A percentile compares a stretch with the other conserved stretches of the same genome.
Conservation (phyloP, 2,329 filamentous ascomycete species). For the Paraphoma chrysanthemicola region DNA sequence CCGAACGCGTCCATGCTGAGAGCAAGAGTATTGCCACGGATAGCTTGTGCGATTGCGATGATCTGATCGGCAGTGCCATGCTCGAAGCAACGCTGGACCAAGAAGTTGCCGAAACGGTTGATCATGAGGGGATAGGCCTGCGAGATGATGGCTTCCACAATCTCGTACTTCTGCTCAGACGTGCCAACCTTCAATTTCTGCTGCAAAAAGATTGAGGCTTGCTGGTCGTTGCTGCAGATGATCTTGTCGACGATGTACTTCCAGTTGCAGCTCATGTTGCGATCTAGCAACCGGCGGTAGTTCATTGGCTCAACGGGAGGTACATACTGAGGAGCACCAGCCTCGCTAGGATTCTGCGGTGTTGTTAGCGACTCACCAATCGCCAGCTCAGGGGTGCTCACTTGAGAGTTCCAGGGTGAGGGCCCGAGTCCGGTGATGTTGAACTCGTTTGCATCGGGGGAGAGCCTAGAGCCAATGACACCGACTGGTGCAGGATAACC, state of each 20-base stretch:
- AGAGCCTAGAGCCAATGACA: conserved; percentile 48
- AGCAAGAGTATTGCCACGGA: conserved; percentile 90
- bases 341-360: conserved; percentile 33
- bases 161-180: conserved; percentile 93
- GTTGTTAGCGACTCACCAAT: conserved; percentile 5
- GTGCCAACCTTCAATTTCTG: conserved; percentile 99
- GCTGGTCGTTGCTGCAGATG: conserved; percentile 98
- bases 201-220: conserved; percentile 97
- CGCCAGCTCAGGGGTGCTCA: conserved; percentile 10
- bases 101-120: conserved; percentile 97
- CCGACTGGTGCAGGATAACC: conserved; percentile 48
- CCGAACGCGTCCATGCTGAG: conserved; percentile 99
- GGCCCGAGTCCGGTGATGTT: conserved; percentile 41
- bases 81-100: conserved; percentile 98
- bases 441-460: conserved; percentile 57
- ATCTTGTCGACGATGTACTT: conserved; percentile 99
- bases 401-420: conserved; percentile 50
- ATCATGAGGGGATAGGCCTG: conserved; percentile 97
- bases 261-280: conserved; percentile 98
- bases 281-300: conserved; percentile 92
- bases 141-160: conserved; percentile 93
- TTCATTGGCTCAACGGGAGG: conserved; percentile 91
- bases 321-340: conserved; percentile 68
- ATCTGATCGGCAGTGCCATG: conserved; percentile 94
- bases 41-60: conserved; percentile 90